phyloP scores from a whole-genome alignment of 2,329 filamentous ascomycete genomes.

The Epichloe typhina region DNA sequence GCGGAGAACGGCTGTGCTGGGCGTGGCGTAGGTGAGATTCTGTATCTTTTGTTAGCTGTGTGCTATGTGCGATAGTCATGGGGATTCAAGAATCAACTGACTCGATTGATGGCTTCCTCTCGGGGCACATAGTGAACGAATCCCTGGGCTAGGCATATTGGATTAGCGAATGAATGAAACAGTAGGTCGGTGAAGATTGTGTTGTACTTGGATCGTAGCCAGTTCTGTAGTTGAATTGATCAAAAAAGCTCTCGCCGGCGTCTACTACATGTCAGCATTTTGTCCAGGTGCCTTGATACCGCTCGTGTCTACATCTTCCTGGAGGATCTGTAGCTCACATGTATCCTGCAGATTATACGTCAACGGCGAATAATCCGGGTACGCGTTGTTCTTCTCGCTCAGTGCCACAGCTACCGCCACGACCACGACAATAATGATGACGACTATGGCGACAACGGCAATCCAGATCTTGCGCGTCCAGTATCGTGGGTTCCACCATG shows the following conservation, averaged over 20 bases:
- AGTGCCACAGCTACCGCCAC: constrained; percentile 31
- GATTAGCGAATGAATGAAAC: background rate
- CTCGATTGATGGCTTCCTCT: constrained; percentile 26
- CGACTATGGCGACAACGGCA: constrained; percentile 21
- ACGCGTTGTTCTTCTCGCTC: constrained; percentile 23
- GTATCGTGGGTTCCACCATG: constrained; percentile 33
- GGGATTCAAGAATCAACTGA: constrained; percentile 15
- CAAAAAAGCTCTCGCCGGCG: constrained; percentile 38
- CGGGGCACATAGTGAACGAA: constrained; percentile 41
- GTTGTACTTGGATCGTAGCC: constrained; percentile 34
- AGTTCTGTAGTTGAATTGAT: constrained; percentile 40
- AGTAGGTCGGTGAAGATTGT: background rate
- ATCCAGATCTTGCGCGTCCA: constrained; percentile 43
- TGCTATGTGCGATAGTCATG: background rate
- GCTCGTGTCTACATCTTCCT: background rate
- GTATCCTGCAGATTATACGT: constrained; percentile 35
- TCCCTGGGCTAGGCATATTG: constrained; percentile 23
- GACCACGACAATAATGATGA: constrained; percentile 34
- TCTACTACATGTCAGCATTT: constrained; percentile 20
- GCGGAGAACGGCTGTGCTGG: constrained; percentile 38
- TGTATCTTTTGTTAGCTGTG: constrained; percentile 11
- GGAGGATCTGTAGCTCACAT: constrained; percentile 23
- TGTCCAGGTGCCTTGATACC: background rate
- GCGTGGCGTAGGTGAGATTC: constrained; percentile 51
- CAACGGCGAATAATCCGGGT: constrained; percentile 34